Evolutionary conservation across 257 asterid species (phyloP), one percentile per base, ranked within the genome.

Genomic region (Solanum dulcamara): DNA sequence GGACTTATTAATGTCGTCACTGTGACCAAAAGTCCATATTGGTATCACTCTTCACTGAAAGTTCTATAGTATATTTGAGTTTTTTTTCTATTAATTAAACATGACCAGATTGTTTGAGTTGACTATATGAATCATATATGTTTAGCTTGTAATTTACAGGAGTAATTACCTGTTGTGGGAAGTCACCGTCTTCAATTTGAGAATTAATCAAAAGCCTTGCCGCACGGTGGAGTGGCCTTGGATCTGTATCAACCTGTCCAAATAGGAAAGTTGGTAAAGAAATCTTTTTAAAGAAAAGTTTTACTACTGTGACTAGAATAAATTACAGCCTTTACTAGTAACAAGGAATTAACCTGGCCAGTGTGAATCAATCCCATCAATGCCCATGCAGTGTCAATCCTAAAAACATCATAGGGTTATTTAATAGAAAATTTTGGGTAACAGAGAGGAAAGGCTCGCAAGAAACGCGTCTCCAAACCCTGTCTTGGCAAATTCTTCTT

Each of bases 361-460:
- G 97, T 87, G 85, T 92, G 90, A 84, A 94, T 90, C 24, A 95
- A 89, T 10, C 96, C 98, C 97, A 93, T 92, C 91, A 92, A 42
- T 10, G 96, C 97, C 97, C 98, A 95, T 1, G 97, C 87, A 53
- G n/a, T n/a, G n/a, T n/a, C n/a, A n/a, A n/a, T n/a, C n/a, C n/a
- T n/a, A n/a, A n/a, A n/a, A n/a, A n/a, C n/a, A n/a, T n/a, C n/a
- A n/a, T n/a, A n/a, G n/a, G n/a, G n/a, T n/a, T n/a, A n/a, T n/a
- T n/a, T n/a, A n/a, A n/a, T n/a, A n/a, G n/a, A n/a, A n/a, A n/a
- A n/a, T n/a, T n/a, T n/a, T n/a, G n/a, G n/a, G n/a, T n/a, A n/a
- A n/a, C n/a, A n/a, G n/a, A n/a, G n/a, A n/a, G n/a, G n/a, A n/a
- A n/a, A n/a, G n/a, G n/a, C n/a, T n/a, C n/a, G n/a, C n/a, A n/a